Base-by-base conservation (phyloP, 2,329 filamentous ascomycete genomes). In the Magnaporthiopsis rhizophila region DNA sequence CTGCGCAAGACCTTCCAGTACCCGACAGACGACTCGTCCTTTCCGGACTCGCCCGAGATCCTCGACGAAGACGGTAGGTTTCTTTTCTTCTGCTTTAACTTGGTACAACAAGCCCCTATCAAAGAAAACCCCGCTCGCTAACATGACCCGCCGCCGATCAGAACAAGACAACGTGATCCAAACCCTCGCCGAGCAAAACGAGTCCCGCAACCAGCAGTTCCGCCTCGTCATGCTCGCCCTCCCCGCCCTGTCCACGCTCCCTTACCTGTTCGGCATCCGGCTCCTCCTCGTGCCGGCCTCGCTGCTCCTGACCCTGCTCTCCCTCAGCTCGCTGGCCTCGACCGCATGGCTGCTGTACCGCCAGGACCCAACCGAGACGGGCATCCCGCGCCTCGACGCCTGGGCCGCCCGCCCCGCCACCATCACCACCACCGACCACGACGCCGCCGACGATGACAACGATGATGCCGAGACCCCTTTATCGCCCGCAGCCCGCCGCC, bases 1-100 rank as follows among this genome's bases (percentile, higher is more conserved):
- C 79, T 95, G 59, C 88, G 92, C 71, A 89, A 84, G 70, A 89
- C 90, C 11, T 95, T 96, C 76, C 85, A 83, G 66, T 95, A 94
- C 76, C 89, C 89, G 5, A 76, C 79, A 65, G 86, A 89, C 70
- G 80, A 83, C 65, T 79, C 81, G 68, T 73, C 74, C 63, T 53
- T 53, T 8, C 80, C 83, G 50, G 80, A 83, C 73, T 76, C 80
- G 36, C 82, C 84, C 15, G 83, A 87, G 68, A 84, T 86, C 64
- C 79, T 95, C 66, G 91, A 95, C 73, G 90, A 93, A 76, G 83
- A 93, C 82, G 89, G 89, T 88, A 73, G 63, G 68, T 58, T 26
- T 64, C 67, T 74, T 53, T 67, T 36, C 11, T 8, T 8, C 34
- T 8, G 4, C 11, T 3, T 3, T 36, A 2, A 2, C 9, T 34